Base-by-base conservation (phyloP, 768 basidiomycete genomes). In the Trametes coccinea region DNA sequence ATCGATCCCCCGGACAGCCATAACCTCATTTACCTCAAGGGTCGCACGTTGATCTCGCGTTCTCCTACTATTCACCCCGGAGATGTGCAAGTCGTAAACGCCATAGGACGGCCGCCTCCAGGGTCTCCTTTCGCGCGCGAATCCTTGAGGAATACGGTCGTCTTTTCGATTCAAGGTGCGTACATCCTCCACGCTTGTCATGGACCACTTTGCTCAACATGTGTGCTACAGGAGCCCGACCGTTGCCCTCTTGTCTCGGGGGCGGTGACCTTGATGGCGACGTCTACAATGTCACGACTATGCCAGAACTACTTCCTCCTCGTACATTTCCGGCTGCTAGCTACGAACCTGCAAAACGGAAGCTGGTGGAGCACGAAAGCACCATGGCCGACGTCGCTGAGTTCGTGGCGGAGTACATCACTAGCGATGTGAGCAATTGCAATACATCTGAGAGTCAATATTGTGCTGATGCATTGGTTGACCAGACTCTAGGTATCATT, bases 21-120 rank as follows among this genome's bases (percentile, higher is more conserved):
- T 16, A 59, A 59, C 13, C 62, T 72, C 0, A 70, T 72, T 4
- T 88, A 82, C 66, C 75, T 89, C 1, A 74, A 82, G 61, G 88
- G 89, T 0, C 76, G 70, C 2, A 74, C 83, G 4, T 64, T 87
- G 43, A 78, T 90, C 40, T 86, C 84, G 4, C 80, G 88, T 11
- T 88, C 85, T 2, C 88, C 88, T 0, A 82, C 81, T 1, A 88
- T 87, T 31, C 87, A 88, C 66, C 88, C 87, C 4, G 88, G 86
- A 2, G 87, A 88, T 65, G 80, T 86, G 11, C 85, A 83, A 67
- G 69, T 85, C n/a, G 86, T 78, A 1, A 64, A 68, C 14, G 87
- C 86, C 1, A 86, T 89, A 31, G 87, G 87, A 37, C 63, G 61
- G n/a, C 87, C 87, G 0, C 83, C 84, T 0, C 62, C 70, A 10